Percentiles rank a stretch among this genome's conserved stretches.
Evolutionary conservation across 768 basidiomycete species (phyloP).

Genomic region (Dioszegia hungarica): DNA sequence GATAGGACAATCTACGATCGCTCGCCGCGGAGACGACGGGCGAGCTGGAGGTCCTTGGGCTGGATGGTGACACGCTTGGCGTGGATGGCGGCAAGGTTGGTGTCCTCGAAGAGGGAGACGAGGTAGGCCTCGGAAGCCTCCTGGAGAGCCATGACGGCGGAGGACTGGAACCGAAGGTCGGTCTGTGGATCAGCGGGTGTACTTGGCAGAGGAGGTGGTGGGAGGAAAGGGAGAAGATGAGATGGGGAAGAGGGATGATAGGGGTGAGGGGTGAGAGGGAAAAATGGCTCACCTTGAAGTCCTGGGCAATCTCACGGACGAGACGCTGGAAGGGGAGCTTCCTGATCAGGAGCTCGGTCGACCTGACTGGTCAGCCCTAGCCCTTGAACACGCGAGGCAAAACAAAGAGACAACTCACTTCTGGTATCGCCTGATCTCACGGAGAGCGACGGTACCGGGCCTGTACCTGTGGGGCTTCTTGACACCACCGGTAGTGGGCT

Average conservation of each 20-base stretch:
- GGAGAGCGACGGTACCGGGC: constrained; percentile 71
- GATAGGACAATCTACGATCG: constrained; percentile 25
- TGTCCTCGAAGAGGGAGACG: constrained; percentile 68
- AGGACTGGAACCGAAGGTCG: constrained; percentile 65
- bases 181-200: constrained; percentile 50
- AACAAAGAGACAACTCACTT: constrained; percentile 43
- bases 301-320: constrained; percentile 75
- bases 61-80: constrained; percentile 68
- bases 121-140: constrained; percentile 65
- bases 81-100: constrained; percentile 53
- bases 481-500: constrained; percentile 57
- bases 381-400: no score
- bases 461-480: constrained; percentile 80
- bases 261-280: background rate
- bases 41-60: constrained; percentile 54
- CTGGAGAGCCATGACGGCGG: constrained; percentile 56
- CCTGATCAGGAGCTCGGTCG: constrained; percentile 56
- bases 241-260: no score
- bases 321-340: constrained; percentile 64
- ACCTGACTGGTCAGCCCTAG: constrained; percentile 41
- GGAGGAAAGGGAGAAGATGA: constrained; percentile 5
- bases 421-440: constrained; percentile 60
- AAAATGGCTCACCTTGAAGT: constrained; percentile 60
- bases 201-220: constrained; percentile 8
- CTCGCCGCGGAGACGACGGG: constrained; percentile 49